Percentiles rank a stretch among this genome's conserved stretches.
These are phyloP conservation scores for Panellus pusillus DNA, from an alignment of 768 basidiomycete genomes.

Conservation along the genomic window DNA sequence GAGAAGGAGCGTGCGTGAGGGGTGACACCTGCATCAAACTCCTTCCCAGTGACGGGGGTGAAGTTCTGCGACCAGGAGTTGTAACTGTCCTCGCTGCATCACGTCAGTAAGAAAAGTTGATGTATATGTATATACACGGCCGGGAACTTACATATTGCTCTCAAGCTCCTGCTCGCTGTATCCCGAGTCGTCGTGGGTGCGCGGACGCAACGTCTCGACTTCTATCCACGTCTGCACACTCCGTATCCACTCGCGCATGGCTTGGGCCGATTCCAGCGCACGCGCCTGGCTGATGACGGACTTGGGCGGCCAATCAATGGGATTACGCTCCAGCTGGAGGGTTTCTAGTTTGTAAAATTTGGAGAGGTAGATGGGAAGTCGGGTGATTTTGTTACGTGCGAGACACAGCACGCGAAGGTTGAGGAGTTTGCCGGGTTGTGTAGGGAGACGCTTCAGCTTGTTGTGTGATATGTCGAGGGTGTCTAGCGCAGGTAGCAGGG, in stretches of 20 bases:
- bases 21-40: constrained; percentile 37
- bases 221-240: constrained; percentile 78
- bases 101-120: constrained; percentile 13
- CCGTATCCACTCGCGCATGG: constrained; percentile 71
- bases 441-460: constrained; percentile 78
- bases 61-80: constrained; percentile 43
- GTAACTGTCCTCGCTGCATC: constrained; percentile 37
- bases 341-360: constrained; percentile 74
- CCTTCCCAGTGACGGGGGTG: constrained; percentile 32
- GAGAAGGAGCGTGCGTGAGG: constrained; percentile 64
- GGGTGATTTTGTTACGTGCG: constrained; percentile 79
- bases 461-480: constrained; percentile 95
- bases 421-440: constrained; percentile 73
- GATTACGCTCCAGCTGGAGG: constrained; percentile 87
- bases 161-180: constrained; percentile 49
- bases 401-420: constrained; percentile 84
- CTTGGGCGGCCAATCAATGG: constrained; percentile 89
- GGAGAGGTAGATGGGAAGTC: constrained; percentile 75
- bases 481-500: constrained; percentile 62
- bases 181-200: constrained; percentile 50
- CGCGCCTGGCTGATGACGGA: constrained; percentile 46
- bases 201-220: constrained; percentile 39
- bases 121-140: constrained; percentile 9
- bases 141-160: constrained; percentile 34
- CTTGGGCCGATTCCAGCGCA: constrained; percentile 45